Base-by-base conservation (phyloP, 169 alveolate species). In the Plasmodium malariae region DNA sequence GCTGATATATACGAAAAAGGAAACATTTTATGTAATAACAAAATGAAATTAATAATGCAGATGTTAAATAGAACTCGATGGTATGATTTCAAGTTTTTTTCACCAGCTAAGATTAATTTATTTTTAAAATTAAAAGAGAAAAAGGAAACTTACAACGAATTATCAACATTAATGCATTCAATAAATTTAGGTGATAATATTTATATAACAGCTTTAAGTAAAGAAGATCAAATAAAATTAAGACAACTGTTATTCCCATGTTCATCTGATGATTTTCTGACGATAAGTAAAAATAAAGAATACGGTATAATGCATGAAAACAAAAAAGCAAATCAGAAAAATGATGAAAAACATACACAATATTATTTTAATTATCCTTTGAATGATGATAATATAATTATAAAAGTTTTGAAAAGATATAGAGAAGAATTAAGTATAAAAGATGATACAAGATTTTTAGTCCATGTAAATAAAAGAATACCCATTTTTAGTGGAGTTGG, bases 401-500 rank as follows among this genome's bases (percentile, higher is more conserved):
- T 69, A 62, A 78, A 78, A 55, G 60, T 78, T 45, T 78, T 78
- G 48, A 78, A 68, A 78, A 30, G 65, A 88, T 87, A 40, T 43
- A 92, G 70, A 32, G 74, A 85, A 85, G 73, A 72, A 40, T 70
- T 71, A 67, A 28, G 30, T 21, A 85, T 67, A 54, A 57, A 34
- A 51, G 65, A 78, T 40, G 89, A 55, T n/a, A 87, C 76, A 49
- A 80, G 74, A 59, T 94, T 87, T n/a, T 34, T 94, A 45, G 85
- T 92, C 48, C 91, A 91, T 69, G 78, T 92, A 19, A 73, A 86
- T 63, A 94, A 94, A 49, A 72, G 89, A 9, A 86, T 87, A 17
- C 92, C 93, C 21, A 70, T 92, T 7, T 94, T 94, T 30, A 68
- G 95, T 24, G 96, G 96, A n/a, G 68, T 94, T 11, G 96, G 96